Percentiles rank a stretch among this genome's conserved stretches.
phyloP scores from a whole-genome alignment of 1,284 basidiomycete species.

The Tremellales sp. region DNA sequence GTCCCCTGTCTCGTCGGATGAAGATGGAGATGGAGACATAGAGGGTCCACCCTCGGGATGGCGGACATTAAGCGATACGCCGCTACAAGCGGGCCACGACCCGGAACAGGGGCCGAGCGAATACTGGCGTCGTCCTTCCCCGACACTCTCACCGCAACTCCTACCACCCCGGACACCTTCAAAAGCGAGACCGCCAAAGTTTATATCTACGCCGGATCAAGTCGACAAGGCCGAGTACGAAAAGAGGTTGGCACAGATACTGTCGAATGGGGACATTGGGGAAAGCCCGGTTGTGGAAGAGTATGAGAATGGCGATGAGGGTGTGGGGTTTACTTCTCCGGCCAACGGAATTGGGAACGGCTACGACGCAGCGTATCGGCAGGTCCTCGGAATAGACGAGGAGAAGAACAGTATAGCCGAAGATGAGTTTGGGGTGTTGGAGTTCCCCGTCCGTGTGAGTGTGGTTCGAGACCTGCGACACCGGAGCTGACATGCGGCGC shows the following conservation, averaged over 20 bases:
- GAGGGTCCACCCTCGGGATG: conserved; percentile 47
- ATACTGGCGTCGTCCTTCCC: conserved; percentile 16
- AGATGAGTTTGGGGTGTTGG: conserved; percentile 33
- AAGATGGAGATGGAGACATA: conserved; percentile 53
- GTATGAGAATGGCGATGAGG: too few relatives aligned
- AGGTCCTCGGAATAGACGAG: conserved; percentile 20
- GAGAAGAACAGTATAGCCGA: conserved; percentile 16
- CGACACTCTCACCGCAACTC: background rate
- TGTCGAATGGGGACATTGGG: background rate
- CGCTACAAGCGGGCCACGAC: conserved; percentile 3
- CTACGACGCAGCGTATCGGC: conserved; percentile 19
- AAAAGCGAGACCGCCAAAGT: conserved; percentile 5
- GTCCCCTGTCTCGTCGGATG: background rate
- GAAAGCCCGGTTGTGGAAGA: background rate
- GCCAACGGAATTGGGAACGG: background rate
- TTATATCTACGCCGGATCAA: background rate
- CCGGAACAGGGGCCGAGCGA: conserved; percentile 18
- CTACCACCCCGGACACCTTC: background rate
- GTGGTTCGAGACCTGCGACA: conserved; percentile 33
- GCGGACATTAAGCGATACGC: background rate
- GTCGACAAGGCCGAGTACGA: conserved; percentile 15
- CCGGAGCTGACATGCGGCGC: conserved; percentile 8
- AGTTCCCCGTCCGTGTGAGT: conserved; percentile 13
- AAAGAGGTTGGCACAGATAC: conserved; percentile 15
- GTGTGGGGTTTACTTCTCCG: background rate